A percentile compares a stretch with the other conserved stretches of the same genome.
Conservation (phyloP, 768 basidiomycete species). For the Psilocybe subaeruginosa region DNA sequence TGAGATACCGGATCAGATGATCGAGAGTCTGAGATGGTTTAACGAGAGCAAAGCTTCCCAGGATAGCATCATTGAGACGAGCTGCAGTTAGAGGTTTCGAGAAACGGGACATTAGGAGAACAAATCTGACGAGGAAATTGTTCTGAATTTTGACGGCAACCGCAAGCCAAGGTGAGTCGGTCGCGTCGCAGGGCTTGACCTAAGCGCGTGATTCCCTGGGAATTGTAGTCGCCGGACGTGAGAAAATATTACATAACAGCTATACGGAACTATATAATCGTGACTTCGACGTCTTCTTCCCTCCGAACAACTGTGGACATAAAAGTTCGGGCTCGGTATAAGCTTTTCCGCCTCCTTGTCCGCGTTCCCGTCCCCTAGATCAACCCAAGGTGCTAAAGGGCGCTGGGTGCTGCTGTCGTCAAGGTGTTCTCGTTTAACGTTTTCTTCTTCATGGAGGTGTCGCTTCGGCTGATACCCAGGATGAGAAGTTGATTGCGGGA, state of each 20-base stretch:
- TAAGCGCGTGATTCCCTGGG: conserved; percentile 27
- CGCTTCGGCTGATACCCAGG: conserved; percentile 78
- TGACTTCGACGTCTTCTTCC: conserved; percentile 18
- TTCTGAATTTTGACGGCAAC: background rate
- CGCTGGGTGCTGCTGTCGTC: conserved; percentile 35
- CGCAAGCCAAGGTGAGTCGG: background rate
- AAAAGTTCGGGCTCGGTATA: conserved; percentile 90
- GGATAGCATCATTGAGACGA: conserved; percentile 60
- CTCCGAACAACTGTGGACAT: conserved; percentile 83
- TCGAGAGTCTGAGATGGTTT: conserved; percentile 67
- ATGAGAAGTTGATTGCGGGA: conserved; percentile 39
- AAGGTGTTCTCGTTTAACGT: conserved; percentile 44
- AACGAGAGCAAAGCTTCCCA: conserved; percentile 64
- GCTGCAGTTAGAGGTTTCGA: conserved; percentile 50
- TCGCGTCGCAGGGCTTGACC: background rate
- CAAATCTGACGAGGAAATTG: conserved; percentile 3
- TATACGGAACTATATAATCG: conserved; percentile 29
- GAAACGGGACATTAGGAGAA: conserved; percentile 49
- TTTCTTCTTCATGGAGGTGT: conserved; percentile 58
- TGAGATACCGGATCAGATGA: conserved; percentile 75
- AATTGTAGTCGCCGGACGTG: conserved; percentile 27
- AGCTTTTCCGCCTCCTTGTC: conserved; percentile 85
- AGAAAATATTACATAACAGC: conserved; percentile 46
- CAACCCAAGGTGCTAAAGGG: conserved; percentile 39
- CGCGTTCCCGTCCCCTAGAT: conserved; percentile 94